phyloP scores from a whole-genome alignment of 306 rosid species.

The Cucumis hystrix region DNA sequence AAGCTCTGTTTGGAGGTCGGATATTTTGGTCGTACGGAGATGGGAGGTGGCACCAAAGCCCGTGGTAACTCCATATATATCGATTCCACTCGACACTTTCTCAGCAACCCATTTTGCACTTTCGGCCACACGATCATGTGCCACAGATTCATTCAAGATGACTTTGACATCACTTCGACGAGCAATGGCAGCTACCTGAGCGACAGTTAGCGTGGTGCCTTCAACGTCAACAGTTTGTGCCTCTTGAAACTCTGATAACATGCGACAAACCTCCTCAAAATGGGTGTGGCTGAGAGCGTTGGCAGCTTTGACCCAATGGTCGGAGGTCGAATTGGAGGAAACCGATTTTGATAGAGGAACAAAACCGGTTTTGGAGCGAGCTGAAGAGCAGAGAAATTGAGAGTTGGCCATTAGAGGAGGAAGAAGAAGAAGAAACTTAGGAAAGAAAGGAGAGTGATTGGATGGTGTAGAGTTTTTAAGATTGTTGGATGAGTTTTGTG shows the following conservation, averaged over 20 bases:
- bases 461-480: neutral
- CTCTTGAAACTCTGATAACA: slow-evolving; percentile 14
- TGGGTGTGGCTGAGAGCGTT: slow-evolving; percentile 16
- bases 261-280: slow-evolving; percentile 16
- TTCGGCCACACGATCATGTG: slow-evolving; percentile 15
- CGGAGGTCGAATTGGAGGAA: neutral
- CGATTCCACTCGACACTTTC: slow-evolving; percentile 13
- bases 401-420: neutral
- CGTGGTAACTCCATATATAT: slow-evolving; percentile 24
- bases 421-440: neutral
- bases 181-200: slow-evolving; percentile 17
- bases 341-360: neutral
- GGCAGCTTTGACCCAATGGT: slow-evolving; percentile 19
- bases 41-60: slow-evolving; percentile 27
- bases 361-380: neutral
- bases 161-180: slow-evolving; percentile 18
- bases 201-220: slow-evolving; percentile 20
- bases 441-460: neutral
- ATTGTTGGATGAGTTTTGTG: neutral
- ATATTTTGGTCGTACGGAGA: slow-evolving; percentile 14
- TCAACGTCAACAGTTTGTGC: slow-evolving; percentile 12
- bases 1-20: slow-evolving; percentile 25
- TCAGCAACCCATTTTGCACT: slow-evolving; percentile 26
- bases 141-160: slow-evolving; percentile 6
- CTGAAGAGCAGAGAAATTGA: neutral